Base-by-base conservation (phyloP, 805 yeast genomes). In the Groenewaldozyma tartarivorans region DNA sequence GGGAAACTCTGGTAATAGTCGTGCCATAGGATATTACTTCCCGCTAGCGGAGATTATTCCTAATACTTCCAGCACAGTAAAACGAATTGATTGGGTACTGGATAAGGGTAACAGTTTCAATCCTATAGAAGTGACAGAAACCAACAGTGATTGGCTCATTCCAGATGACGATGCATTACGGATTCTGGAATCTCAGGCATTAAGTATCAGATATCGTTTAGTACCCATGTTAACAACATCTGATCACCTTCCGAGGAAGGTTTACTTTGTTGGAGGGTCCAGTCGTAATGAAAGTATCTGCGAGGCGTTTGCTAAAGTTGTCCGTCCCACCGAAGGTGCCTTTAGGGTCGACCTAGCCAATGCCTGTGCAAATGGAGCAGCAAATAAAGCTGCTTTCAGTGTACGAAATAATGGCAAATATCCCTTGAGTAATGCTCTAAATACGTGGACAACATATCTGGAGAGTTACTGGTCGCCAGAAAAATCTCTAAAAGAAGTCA, bases 11-110 rank as follows among this genome's bases (percentile, higher is more conserved):
- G 21, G 21, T n/a, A 19, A 3, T 5, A 31, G 6, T 24, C 21
- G 7, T 69, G 71, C 45, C 58, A 40, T 87, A 21, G 96, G 95
- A 0, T 71, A 84, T 37, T 87, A 82, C 58, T 87, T 88, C 64
- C 94, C 95, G 9, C 61, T 81, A 3, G 86, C 92, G n/a, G 96
- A 87, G 57, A 87, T 87, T 48, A 84, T 86, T 18, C 96, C 96
- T 13, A 83, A 81, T 58, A 81, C 79, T 1, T 62, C 72, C 20
- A 74, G 87, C 20, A 35, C 39, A 13, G 13, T 35, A 5, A 37
- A 36, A 18, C 43, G 53, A 17, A 37, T 45, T 18, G 33, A 38
- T 6, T 47, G 44, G 47, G 21, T 20, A 21, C 33, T 33, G 9
- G 38, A 36, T 18, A 26, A n/a, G 31, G 31, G 34, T 3, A 4